Conservation (phyloP, 2,329 filamentous ascomycete species). For the Hymenoscyphus linearis region DNA sequence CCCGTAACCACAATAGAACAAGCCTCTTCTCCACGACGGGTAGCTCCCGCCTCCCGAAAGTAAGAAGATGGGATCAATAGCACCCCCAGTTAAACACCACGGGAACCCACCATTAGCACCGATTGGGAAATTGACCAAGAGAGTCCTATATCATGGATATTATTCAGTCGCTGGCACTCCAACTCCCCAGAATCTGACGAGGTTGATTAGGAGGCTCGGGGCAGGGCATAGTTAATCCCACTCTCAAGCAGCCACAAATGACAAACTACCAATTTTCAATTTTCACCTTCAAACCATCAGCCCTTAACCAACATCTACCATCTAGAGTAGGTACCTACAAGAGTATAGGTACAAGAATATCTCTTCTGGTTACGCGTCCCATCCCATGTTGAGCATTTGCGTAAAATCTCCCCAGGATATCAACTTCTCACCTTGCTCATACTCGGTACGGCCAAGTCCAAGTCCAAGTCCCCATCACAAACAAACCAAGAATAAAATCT, state of each 20-base stretch:
- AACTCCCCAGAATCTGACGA: neutral
- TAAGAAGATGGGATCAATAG: neutral
- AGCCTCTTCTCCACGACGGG: neutral
- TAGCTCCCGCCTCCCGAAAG: neutral
- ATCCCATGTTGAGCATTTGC: neutral
- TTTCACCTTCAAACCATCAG: too few species aligned
- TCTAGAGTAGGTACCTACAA: too few species aligned
- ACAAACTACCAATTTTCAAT: too few species aligned
- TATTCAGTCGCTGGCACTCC: neutral
- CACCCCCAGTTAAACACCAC: neutral
- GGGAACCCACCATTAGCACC: neutral
- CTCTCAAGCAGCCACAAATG: neutral
- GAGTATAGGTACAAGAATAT: neutral
- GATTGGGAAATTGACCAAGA: neutral
- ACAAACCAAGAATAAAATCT: conserved; percentile 1
- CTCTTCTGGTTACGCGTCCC: neutral
- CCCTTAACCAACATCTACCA: too few species aligned
- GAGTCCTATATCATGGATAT: neutral
- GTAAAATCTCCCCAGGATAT: neutral
- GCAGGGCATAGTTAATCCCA: neutral
- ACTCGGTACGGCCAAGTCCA: neutral
- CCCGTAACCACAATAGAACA: neutral
- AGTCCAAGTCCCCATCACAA: neutral
- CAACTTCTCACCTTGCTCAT: neutral
- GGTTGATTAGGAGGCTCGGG: neutral